These are phyloP conservation scores for Didymellaceae sp. DNA, from an alignment of 2,329 filamentous ascomycete species.

Conservation along the genomic window DNA sequence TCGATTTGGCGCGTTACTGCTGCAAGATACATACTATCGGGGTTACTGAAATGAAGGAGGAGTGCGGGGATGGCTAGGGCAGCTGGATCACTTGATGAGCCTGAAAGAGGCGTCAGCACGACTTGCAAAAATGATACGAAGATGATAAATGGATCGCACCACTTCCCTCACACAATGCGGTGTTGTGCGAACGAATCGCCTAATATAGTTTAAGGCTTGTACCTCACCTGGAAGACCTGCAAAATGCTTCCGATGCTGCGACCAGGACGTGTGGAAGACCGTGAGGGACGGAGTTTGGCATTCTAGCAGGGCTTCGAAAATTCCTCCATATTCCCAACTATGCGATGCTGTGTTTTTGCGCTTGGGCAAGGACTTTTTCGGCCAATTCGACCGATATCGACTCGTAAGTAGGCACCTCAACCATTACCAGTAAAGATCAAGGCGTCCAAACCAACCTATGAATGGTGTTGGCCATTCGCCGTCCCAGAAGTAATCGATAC, in stretches of 20 bases:
- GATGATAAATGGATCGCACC: constrained; percentile 26
- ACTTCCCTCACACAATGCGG: constrained; percentile 45
- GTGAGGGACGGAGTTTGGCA: constrained; percentile 45
- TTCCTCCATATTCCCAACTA: constrained; percentile 53
- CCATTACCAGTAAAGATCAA: too few relatives aligned
- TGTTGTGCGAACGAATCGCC: constrained; percentile 39
- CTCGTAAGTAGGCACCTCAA: too few relatives aligned
- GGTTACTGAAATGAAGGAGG: constrained; percentile 48
- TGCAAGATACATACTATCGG: constrained; percentile 38
- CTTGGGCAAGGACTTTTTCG: constrained; percentile 32
- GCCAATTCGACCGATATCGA: constrained; percentile 62
- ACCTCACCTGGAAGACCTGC: constrained; percentile 30
- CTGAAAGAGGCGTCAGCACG: constrained; percentile 12
- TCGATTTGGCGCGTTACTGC: constrained; percentile 52
- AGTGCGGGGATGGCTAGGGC: constrained; percentile 55
- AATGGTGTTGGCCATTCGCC: too few relatives aligned
- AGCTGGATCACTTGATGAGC: constrained; percentile 53
- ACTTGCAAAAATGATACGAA: too few relatives aligned
- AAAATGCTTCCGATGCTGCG: constrained; percentile 33
- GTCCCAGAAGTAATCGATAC: too few relatives aligned
- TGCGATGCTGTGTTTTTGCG: constrained; percentile 44
- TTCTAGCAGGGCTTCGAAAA: constrained; percentile 51
- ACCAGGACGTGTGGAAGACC: constrained; percentile 51
- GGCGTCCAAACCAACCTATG: too few relatives aligned
- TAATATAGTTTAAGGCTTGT: constrained; percentile 45